A percentile compares a stretch with the other conserved stretches of the same genome.
phyloP scores from a whole-genome alignment of 371 early-diverging fungal genomes.

The Zychaea mexicana region DNA sequence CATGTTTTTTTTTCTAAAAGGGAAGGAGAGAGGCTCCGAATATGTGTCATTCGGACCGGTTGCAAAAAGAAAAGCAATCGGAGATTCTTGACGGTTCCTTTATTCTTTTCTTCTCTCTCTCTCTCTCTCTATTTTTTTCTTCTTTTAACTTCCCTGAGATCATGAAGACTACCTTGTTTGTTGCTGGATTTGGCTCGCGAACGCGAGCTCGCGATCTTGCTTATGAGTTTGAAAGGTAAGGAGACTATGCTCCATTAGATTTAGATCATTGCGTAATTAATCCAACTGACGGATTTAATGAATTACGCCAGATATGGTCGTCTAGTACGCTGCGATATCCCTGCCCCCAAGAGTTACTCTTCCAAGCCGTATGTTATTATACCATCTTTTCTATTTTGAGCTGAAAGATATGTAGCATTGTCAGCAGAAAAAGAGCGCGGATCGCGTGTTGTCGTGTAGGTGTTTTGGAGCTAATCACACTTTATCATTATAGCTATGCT shows the following conservation, averaged over 20 bases:
- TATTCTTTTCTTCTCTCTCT: neutral
- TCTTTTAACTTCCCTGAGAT: neutral
- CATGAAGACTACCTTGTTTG: conserved; percentile 67
- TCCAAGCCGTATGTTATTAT: conserved; percentile 68
- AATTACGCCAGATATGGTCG: conserved; percentile 86
- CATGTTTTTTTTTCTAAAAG: neutral
- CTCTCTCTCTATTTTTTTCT: neutral
- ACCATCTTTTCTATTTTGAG: too few relatives aligned
- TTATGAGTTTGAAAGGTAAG: conserved; percentile 83
- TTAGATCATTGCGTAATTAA: too few relatives aligned
- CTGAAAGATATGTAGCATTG: too few relatives aligned
- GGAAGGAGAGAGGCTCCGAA: too few relatives aligned
- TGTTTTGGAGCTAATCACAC: neutral
- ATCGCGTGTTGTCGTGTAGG: too few relatives aligned
- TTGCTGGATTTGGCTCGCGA: conserved; percentile 70
- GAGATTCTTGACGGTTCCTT: neutral
- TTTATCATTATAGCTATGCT: conserved; percentile 63
- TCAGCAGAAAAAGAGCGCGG: too few relatives aligned
- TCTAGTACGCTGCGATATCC: conserved; percentile 83
- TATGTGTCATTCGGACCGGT: too few relatives aligned
- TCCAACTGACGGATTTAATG: too few relatives aligned
- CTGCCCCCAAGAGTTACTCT: conserved; percentile 66
- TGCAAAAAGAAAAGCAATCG: neutral
- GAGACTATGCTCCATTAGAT: neutral
- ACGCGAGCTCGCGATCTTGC: conserved; percentile 81